Conservation (phyloP, 805 yeast genomes). For the Candida awuae region DNA sequence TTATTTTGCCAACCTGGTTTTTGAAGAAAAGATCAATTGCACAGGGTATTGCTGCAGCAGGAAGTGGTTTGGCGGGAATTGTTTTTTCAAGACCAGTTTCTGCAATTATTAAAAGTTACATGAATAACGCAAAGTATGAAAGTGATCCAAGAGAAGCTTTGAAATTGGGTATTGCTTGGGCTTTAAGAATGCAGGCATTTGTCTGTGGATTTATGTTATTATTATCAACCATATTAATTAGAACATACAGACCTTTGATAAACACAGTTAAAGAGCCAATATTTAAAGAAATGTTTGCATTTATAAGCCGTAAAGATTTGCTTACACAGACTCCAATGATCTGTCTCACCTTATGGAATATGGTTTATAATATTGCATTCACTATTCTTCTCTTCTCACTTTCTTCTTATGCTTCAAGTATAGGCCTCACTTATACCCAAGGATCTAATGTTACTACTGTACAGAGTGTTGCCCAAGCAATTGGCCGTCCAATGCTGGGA, state of each 20-base stretch:
- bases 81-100: conserved; percentile 36
- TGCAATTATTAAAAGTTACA: conserved; percentile 32
- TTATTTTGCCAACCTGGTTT: conserved; percentile 47
- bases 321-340: conserved; percentile 18
- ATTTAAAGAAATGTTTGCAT: conserved; percentile 15
- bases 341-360: conserved; percentile 20
- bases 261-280: conserved; percentile 13
- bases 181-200: conserved; percentile 36
- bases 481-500: conserved; percentile 47
- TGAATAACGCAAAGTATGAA: conserved; percentile 30
- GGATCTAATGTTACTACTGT: conserved; percentile 43
- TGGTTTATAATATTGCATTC: conserved; percentile 26
- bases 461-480: conserved; percentile 38
- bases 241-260: conserved; percentile 20
- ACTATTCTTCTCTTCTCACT: conserved; percentile 36
- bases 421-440: conserved; percentile 40
- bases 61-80: conserved; percentile 49
- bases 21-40: conserved; percentile 37
- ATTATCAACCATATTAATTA: conserved; percentile 17
- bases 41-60: conserved; percentile 41
- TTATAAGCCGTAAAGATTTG: conserved; percentile 14
- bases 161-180: conserved; percentile 28
- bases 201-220: conserved; percentile 21
- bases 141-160: conserved; percentile 6
- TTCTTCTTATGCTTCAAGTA: conserved; percentile 39